Percentiles rank a stretch among this genome's conserved stretches.
phyloP scores from a whole-genome alignment of 352 stramenopile genomes.

The Phytophthora litchii region DNA sequence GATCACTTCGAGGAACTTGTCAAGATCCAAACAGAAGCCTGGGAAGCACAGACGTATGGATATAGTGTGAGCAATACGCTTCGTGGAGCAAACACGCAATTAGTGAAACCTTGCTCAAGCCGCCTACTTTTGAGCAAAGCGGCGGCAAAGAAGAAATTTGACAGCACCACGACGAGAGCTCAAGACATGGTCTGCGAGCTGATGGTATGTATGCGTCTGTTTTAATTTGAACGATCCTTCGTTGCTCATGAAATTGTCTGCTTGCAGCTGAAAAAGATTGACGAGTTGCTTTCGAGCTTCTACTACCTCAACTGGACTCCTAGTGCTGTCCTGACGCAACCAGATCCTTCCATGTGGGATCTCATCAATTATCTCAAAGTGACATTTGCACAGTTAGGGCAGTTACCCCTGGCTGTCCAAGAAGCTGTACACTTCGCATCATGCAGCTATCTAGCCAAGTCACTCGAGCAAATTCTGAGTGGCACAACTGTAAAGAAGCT shows the following conservation, averaged over 20 bases:
- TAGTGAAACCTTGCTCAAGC: conserved; percentile 58
- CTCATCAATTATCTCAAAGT: conserved; percentile 88
- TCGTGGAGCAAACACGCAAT: conserved; percentile 35
- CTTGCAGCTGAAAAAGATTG: conserved; percentile 80
- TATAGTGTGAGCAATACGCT: conserved; percentile 78
- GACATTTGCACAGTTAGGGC: conserved; percentile 68
- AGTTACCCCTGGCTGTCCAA: conserved; percentile 58
- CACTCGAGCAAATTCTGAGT: conserved; percentile 70
- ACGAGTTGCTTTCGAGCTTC: conserved; percentile 75
- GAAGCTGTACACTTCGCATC: conserved; percentile 81
- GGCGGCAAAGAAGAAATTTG: conserved; percentile 82
- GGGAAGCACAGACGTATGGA: conserved; percentile 71
- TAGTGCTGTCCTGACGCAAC: conserved; percentile 56
- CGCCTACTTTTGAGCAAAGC: conserved; percentile 61
- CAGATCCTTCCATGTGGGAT: conserved; percentile 82
- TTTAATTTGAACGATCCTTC: background rate
- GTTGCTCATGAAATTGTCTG: background rate
- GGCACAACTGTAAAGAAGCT: conserved; percentile 68
- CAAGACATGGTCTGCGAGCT: conserved; percentile 87
- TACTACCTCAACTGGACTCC: conserved; percentile 84
- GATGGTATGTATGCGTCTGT: conserved; percentile 53
- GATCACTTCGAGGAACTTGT: conserved; percentile 69
- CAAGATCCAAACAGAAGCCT: conserved; percentile 69
- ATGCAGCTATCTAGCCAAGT: conserved; percentile 81
- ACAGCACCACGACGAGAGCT: conserved; percentile 76